Conservation (phyloP, 2,329 filamentous ascomycete species). For the Calonectria pteridis region DNA sequence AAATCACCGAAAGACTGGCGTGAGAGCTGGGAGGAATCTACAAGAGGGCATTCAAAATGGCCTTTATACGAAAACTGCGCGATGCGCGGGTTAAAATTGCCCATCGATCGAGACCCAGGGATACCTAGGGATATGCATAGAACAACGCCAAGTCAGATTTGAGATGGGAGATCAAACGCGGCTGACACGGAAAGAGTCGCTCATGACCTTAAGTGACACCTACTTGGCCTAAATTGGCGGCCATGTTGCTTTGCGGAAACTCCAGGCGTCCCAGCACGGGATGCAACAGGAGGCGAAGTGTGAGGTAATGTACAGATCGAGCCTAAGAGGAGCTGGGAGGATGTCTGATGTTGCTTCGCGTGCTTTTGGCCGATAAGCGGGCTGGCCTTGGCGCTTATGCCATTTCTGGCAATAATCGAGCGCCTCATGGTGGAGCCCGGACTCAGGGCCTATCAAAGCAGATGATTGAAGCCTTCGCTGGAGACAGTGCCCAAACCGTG, state of each 20-base stretch:
- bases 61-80: constrained; percentile 10
- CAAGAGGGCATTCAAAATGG: background rate
- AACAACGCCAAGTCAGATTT: background rate
- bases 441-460: background rate
- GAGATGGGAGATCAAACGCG: constrained; percentile 18
- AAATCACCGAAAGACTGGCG: background rate
- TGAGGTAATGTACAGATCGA: background rate
- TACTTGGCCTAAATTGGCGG: background rate
- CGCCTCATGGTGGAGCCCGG: background rate
- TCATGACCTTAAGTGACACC: background rate
- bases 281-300: background rate
- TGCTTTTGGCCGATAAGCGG: background rate
- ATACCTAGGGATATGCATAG: background rate
- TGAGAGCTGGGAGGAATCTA: background rate
- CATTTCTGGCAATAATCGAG: background rate
- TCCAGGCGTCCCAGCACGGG: background rate
- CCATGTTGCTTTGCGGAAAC: background rate
- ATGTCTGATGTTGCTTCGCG: constrained; percentile 1
- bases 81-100: background rate
- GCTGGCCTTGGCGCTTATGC: constrained; percentile 1
- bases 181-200: constrained; percentile 19
- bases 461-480: background rate
- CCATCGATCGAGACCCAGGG: background rate
- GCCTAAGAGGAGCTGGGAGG: background rate
- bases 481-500: background rate